Percentiles rank a stretch among this genome's conserved stretches.
These are phyloP conservation scores for Amaranthus tricolor DNA, from an alignment of 179 eudicot species.

Conservation along the genomic window DNA sequence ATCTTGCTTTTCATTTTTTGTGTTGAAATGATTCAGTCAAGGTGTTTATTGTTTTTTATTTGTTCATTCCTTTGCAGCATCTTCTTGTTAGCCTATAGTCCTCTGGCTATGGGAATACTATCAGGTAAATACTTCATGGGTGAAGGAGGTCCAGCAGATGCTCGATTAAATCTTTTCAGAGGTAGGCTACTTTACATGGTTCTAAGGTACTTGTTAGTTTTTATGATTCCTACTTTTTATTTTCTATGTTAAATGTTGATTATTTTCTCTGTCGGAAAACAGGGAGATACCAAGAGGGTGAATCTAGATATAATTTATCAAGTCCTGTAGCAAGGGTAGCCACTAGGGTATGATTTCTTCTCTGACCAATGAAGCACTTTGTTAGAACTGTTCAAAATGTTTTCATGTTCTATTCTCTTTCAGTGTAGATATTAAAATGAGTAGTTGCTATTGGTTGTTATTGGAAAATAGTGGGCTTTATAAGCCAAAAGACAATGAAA, in stretches of 20 bases:
- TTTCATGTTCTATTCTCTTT: background rate
- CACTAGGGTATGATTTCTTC: slow-evolving; percentile 41
- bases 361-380: background rate
- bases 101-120: slow-evolving; percentile 97
- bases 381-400: background rate
- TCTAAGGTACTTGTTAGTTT: background rate
- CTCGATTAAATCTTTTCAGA: slow-evolving; percentile 79
- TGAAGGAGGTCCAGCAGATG: slow-evolving; percentile 67
- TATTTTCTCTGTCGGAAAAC: slow-evolving; percentile 22
- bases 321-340: slow-evolving; percentile 43
- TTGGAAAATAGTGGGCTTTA: too few relatives aligned
- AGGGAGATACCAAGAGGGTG: slow-evolving; percentile 93
- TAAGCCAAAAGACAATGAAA: too few relatives aligned
- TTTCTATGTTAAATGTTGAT: background rate
- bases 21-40: background rate
- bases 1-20: background rate
- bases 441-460: too few relatives aligned
- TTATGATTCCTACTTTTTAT: background rate
- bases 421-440: too few relatives aligned
- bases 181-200: slow-evolving; percentile 34
- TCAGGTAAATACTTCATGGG: slow-evolving; percentile 75
- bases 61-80: slow-evolving; percentile 42
- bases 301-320: slow-evolving; percentile 81
- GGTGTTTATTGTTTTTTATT: slow-evolving; percentile 7
- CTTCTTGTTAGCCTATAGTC: slow-evolving; percentile 88